Evolutionary conservation across 2,329 filamentous ascomycete genomes (phyloP).

Genomic region (Thelonectria discophora): DNA sequence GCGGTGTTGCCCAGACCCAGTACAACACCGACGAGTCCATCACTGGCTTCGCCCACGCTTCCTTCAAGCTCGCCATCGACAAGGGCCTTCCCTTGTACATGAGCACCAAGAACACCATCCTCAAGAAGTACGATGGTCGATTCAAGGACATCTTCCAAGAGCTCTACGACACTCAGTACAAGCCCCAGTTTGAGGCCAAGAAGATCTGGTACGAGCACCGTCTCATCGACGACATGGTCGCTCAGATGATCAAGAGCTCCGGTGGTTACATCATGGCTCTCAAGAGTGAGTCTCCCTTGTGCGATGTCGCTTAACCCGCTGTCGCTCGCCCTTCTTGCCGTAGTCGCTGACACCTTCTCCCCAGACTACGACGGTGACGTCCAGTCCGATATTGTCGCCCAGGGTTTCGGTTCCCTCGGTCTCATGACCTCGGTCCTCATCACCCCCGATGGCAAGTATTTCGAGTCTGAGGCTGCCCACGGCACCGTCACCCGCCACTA

Average conservation of each 20-base stretch:
- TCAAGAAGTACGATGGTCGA: slow-evolving; percentile 97
- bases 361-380: slow-evolving; percentile 98
- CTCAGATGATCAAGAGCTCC: slow-evolving; percentile 99
- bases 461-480: slow-evolving; percentile 97
- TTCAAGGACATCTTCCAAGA: slow-evolving; percentile 99
- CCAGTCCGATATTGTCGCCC: slow-evolving; percentile 97
- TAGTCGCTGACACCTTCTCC: slow-evolving; percentile 25
- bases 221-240: slow-evolving; percentile 99
- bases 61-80: slow-evolving; percentile 91
- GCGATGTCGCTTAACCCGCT: slow-evolving; percentile 16
- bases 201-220: slow-evolving; percentile 99
- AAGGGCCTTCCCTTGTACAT: slow-evolving; percentile 96
- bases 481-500: slow-evolving; percentile 98
- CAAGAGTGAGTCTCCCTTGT: slow-evolving; percentile 77
- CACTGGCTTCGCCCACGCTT: slow-evolving; percentile 91
- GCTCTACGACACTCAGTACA: slow-evolving; percentile 88
- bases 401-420: slow-evolving; percentile 96
- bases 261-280: slow-evolving; percentile 97
- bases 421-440: slow-evolving; percentile 98
- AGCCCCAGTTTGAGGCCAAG: slow-evolving; percentile 87
- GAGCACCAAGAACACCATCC: slow-evolving; percentile 99
- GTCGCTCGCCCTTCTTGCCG: slow-evolving; percentile 1
- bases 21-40: slow-evolving; percentile 99
- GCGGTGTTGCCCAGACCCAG: slow-evolving; percentile 91
- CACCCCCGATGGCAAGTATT: slow-evolving; percentile 95